phyloP scores from a whole-genome alignment of 306 rosid genomes.

The Argentina anserina region DNA sequence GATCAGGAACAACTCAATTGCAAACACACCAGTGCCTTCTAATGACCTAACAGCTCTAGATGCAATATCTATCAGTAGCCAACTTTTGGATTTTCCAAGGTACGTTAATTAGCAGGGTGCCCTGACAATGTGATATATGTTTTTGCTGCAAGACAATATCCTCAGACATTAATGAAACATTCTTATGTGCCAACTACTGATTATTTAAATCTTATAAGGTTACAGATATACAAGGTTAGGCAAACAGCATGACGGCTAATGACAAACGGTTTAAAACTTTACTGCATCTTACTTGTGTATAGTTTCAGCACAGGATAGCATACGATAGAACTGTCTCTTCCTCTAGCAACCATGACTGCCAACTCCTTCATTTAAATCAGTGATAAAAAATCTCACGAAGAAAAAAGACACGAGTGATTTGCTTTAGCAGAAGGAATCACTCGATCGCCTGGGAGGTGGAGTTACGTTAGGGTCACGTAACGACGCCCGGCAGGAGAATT shows the following conservation, averaged over 20 bases:
- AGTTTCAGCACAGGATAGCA: no score
- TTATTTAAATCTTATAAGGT: not conserved
- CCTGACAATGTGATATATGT: slow-evolving; percentile 82
- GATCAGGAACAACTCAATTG: slow-evolving; percentile 85
- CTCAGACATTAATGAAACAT: slow-evolving; percentile 13
- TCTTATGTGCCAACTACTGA: slow-evolving; percentile 7
- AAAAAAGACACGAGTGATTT: no score
- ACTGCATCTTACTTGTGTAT: slow-evolving; percentile 46
- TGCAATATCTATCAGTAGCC: slow-evolving; percentile 80
- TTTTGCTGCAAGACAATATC: slow-evolving; percentile 53
- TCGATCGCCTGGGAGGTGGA: no score
- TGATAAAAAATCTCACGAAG: no score
- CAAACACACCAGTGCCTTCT: slow-evolving; percentile 96
- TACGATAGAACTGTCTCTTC: no score
- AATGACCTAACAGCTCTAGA: slow-evolving; percentile 57
- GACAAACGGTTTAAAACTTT: not conserved
- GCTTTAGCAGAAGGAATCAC: no score
- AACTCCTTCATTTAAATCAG: slow-evolving; percentile 60
- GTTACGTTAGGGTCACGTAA: no score
- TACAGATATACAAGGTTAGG: not conserved
- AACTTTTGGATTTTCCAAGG: slow-evolving; percentile 57
- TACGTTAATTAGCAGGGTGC: slow-evolving; percentile 75
- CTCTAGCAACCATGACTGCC: slow-evolving; percentile 76
- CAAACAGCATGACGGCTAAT: not conserved
- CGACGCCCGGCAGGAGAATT: no score